Evolutionary conservation across 805 yeast species (phyloP).

Genomic region (Ogataea pini): DNA sequence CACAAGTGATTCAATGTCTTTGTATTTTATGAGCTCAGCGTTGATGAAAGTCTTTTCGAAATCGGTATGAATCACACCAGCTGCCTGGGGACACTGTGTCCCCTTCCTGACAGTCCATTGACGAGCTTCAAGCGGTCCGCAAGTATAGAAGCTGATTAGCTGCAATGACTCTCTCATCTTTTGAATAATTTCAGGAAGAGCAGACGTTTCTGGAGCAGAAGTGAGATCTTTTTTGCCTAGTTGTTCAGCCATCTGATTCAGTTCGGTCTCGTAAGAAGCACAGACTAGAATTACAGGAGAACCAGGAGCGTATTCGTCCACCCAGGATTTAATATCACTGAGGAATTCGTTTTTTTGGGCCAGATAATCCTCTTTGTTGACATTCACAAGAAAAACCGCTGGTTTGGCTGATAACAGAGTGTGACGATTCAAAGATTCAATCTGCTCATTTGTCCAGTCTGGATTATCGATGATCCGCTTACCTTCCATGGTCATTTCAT

Average conservation of each 20-base stretch:
- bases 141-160: constrained; percentile 91
- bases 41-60: constrained; percentile 91
- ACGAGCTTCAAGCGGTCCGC: constrained; percentile 95
- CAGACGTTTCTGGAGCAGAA: constrained; percentile 64
- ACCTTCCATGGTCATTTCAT: constrained; percentile 76
- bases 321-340: constrained; percentile 84
- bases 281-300: constrained; percentile 40
- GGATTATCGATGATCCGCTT: constrained; percentile 80
- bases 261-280: constrained; percentile 34
- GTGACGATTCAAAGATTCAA: constrained; percentile 85
- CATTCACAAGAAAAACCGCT: constrained; percentile 85
- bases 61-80: constrained; percentile 97
- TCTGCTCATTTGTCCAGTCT: constrained; percentile 87
- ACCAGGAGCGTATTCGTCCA: constrained; percentile 82
- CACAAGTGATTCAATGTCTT: constrained; percentile 65
- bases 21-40: constrained; percentile 88
- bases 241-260: constrained; percentile 14
- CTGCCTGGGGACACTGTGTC: constrained; percentile 97
- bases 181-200: constrained; percentile 82
- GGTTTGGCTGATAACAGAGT: constrained; percentile 93
- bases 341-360: constrained; percentile 88
- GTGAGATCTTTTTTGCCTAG: constrained; percentile 11
- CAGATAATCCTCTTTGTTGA: constrained; percentile 84
- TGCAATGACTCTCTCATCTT: constrained; percentile 85
- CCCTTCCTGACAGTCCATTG: constrained; percentile 97